Evolutionary conservation across 257 asterid species (phyloP), one percentile per base, ranked within the genome.

Genomic region (Voacanga thouarsii): DNA sequence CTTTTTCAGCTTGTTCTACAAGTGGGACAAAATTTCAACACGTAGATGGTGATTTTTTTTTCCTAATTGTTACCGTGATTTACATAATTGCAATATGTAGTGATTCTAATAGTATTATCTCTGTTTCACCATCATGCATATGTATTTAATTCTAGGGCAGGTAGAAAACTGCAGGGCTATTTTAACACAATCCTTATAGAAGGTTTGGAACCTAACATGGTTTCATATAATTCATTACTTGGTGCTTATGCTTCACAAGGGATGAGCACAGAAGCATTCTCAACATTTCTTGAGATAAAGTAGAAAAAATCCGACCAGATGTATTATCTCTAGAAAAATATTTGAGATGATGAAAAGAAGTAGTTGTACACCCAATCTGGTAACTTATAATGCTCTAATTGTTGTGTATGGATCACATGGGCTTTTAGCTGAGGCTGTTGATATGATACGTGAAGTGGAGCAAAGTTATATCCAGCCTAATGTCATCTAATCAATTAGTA

Each of bases 361-460:
- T 81, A 88, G 89, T 74, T 87, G 91, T 86, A 87, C 88, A 75
- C 97, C 97, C n/a, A 95, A 90, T 88, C 74, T 95, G 86, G 97
- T 95, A 77, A 93, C 87, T 72, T 93, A 93, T 82, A 95, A 95
- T 86, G 98, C 95, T 3, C 86, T 93, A 39, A 93, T 95, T 72
- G 98, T 92, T 84, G 98, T 98, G 41, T 95, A 91, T 87, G 99
- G 99, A 76, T 93, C 97, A 49, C 93, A 84, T 70, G 94, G 98
- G 14, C 86, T 88, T 80, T 83, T 95, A 68, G 89, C 94, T 72
- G 92, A 95, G 83, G 98, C 97, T 76, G 93, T 93, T 73, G 90
- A 93, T 78, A 83, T 93, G 86, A 80, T 95, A 69, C 96, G 83
- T 81, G 97, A 90, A 83, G 93, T 95, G 97, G 99, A 95, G 83